Evolutionary conservation across 1,139 yeast genomes (phyloP), one percentile per base, ranked within the genome.

Genomic region (Scheffersomyces illinoinensis): DNA sequence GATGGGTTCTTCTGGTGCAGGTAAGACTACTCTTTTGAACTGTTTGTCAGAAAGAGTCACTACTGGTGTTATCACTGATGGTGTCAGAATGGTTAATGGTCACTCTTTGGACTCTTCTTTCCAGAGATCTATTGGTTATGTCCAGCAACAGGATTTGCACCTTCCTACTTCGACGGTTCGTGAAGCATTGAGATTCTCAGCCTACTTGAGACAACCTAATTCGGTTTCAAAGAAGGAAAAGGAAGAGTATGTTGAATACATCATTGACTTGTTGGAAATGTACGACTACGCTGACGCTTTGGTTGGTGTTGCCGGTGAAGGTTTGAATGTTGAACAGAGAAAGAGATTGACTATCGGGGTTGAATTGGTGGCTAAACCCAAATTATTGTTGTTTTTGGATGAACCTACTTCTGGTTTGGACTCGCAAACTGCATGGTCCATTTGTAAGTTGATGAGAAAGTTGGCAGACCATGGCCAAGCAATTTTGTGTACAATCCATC

Each of bases 371-470:
- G 97, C 97, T 26, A 91, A 90, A 71, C 97, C 97, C 5, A 88
- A 89, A 64, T 79, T 92, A 59, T 77, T 92, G 62, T 78, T 92
- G 58, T 92, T 92, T 75, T 82, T 92, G 69, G 97, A 92, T 76
- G 97, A 92, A 72, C 97, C 97, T 10, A 92, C 97, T 23, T 91
- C 97, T 6, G 97, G 97, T 70, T 81, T 92, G 65, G 97, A 92
- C 71, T 91, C 97, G 24, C 97, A 91, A 75, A 89, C 97, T 58
- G 96, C 97, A 8, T 90, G 96, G 96, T 86, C 95, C 23, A 86
- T 90, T 67, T 87, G 91, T 72, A 86, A 87, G 69, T 79, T 91
- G 72, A 85, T 90, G 85, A 84, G 91, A 73, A 88, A 87, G 71
- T 80, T 90, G 58, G 90, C 95, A 21, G 80, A 85, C 70, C 87